Base-by-base conservation (phyloP, 768 basidiomycete species). In the Tubosaeta sp. region DNA sequence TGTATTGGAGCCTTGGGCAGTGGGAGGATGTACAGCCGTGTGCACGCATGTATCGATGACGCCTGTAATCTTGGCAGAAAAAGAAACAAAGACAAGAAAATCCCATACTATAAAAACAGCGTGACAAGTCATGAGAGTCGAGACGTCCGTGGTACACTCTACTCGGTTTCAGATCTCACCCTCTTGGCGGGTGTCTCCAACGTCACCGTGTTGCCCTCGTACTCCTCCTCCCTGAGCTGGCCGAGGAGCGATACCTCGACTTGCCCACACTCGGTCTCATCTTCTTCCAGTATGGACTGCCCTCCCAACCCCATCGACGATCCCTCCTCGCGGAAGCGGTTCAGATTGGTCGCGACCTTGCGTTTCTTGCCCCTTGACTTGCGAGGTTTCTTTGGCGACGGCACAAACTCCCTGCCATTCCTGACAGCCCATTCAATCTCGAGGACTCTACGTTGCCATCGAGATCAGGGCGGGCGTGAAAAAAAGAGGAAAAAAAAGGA, bases 401-500 rank as follows among this genome's bases (percentile, higher is more conserved):
- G 82, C 27, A 83, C 72, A 53, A 84, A 85, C 46, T 76, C 72
- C 57, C 69, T 76, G 53, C 77, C 72, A 59, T 88, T 78, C 70
- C 82, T 82, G 65, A 86, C 79, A 2, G 87, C 77, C 83, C 82
- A 87, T 67, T 89, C 86, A 62, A 90, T 84, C 70, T 89, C 87
- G 70, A 89, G 82, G 66, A 90, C 88, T 75, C 86, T 90, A 67
- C 25, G 46, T 48, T 46, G 52, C 19, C 43, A 52, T 49, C 53
- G 43, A 49, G 38, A 50, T 32, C 44, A 48, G 42, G 44, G 44
- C 37, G 25, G 34, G 31, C 44, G 26, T 69, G n/a, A 11, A 47
- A 26, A 43, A 42, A 51, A 46, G 37, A 72, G 67, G 65, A 62
- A 59, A 61, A 65, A 61, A 65, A 64, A 65, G 59, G 55, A 57